Evolutionary conservation across 83 land plant genomes (phyloP).

Genomic region (Thuja plicata): DNA sequence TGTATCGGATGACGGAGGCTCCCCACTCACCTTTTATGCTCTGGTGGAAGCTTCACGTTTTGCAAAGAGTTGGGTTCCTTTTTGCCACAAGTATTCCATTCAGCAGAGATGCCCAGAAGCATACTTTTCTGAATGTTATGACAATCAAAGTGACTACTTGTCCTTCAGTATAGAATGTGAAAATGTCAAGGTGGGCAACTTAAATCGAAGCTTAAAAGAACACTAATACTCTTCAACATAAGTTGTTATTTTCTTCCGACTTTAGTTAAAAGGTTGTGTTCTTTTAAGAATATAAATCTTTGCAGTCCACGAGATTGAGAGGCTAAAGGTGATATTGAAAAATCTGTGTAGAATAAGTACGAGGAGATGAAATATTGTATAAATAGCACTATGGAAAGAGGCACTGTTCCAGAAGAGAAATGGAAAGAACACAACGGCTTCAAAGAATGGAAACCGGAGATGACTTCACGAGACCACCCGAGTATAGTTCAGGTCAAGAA

Average conservation of each 20-base stretch:
- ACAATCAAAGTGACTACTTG: too few relatives aligned
- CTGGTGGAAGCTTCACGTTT: slow-evolving; percentile 27
- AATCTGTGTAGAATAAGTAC: slow-evolving; percentile 22
- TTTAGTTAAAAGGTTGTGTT: too few relatives aligned
- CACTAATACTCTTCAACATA: too few relatives aligned
- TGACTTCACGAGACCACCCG: slow-evolving; percentile 36
- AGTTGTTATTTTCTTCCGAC: too few relatives aligned
- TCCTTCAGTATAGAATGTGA: too few relatives aligned
- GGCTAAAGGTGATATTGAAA: too few relatives aligned
- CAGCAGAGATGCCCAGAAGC: too few relatives aligned
- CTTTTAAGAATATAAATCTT: too few relatives aligned
- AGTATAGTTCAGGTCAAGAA: slow-evolving; percentile 40
- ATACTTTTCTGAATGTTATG: slow-evolving; percentile 8
- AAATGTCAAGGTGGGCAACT: too few relatives aligned
- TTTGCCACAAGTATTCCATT: neutral
- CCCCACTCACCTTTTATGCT: slow-evolving; percentile 23
- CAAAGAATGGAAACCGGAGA: slow-evolving; percentile 38
- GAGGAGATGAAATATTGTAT: slow-evolving; percentile 43
- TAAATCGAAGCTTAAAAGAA: too few relatives aligned
- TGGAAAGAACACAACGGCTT: slow-evolving; percentile 29
- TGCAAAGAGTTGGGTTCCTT: slow-evolving; percentile 29
- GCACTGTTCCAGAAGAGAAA: slow-evolving; percentile 27
- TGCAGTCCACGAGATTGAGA: neutral
- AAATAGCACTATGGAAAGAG: slow-evolving; percentile 22
- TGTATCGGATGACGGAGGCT: slow-evolving; percentile 17